These are phyloP conservation scores for Fusarium dimerum DNA, from an alignment of 2,329 filamentous ascomycete genomes.

Conservation along the genomic window DNA sequence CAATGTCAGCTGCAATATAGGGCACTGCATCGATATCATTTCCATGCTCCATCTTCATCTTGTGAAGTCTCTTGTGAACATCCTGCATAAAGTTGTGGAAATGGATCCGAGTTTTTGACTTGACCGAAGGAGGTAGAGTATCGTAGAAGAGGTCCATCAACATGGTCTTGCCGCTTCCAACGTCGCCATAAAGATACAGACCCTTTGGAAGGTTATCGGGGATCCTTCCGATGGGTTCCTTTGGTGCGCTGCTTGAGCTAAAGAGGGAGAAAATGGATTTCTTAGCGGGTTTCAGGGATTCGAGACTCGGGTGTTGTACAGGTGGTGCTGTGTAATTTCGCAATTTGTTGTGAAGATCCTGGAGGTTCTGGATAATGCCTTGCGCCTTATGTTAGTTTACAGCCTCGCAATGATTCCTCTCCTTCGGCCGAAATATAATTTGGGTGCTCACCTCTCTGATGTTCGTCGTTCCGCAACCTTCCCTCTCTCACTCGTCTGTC, in stretches of 20 bases:
- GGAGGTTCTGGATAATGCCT: slow-evolving; percentile 87
- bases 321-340: slow-evolving; percentile 70
- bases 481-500: slow-evolving; percentile 76
- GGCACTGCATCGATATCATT: slow-evolving; percentile 88
- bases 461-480: slow-evolving; percentile 79
- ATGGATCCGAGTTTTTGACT: slow-evolving; percentile 87
- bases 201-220: slow-evolving; percentile 79
- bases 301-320: slow-evolving; percentile 75
- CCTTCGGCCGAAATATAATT: neutral
- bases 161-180: slow-evolving; percentile 98
- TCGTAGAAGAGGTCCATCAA: slow-evolving; percentile 99
- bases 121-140: slow-evolving; percentile 78
- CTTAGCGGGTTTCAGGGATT: slow-evolving; percentile 60
- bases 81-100: slow-evolving; percentile 99
- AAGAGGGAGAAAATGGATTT: slow-evolving; percentile 65
- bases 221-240: slow-evolving; percentile 52
- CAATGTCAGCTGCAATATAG: slow-evolving; percentile 93
- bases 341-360: slow-evolving; percentile 86
- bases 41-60: slow-evolving; percentile 85
- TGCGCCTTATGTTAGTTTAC: neutral
- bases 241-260: slow-evolving; percentile 44
- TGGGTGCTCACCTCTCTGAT: slow-evolving; percentile 72
- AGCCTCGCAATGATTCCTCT: neutral
- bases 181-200: slow-evolving; percentile 93
- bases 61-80: slow-evolving; percentile 87